Base-by-base conservation (phyloP, 176 grass and related monocot species). In the Musa itinerans region DNA sequence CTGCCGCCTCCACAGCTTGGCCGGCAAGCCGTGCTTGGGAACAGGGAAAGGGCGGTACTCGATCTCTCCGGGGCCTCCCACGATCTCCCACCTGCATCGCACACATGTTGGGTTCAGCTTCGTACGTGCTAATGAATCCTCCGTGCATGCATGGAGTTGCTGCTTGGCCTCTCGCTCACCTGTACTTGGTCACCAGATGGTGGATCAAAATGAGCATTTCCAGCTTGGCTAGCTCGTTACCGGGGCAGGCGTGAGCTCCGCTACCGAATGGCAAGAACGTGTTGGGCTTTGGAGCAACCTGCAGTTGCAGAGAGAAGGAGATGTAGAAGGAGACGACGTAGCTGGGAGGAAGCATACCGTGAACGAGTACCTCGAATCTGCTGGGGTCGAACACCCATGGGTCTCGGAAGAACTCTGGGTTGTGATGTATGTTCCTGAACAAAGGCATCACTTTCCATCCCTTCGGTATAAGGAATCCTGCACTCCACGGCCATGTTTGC, bases 381-480 rank as follows among this genome's bases (percentile, higher is more conserved):
- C 90, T 93, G 85, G 93, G 90, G 78, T 97, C 83, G 81, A 97
- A 97, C 69, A 83, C 87, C 0, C 85, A 81, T 62, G 90, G 93
- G 85, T 97, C 88, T 63, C 62, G 76, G 85, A 97, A 97, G 75
- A 93, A 89, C 26, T 93, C 83, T 19, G 83, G 81, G 81, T 69
- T 90, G 80, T 93, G 88, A 76, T 93, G 93, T 77, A 91, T 90
- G 82, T 85, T 97, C 82, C 93, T 90, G 90, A 97, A 97, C 64
- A 97, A 80, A 69, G 93, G 93, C 93, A 97, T 97, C 82, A 97
- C 93, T 79, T 97, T 97, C 93, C 93, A 97, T 5, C 93, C 93
- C 83, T 91, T 97, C 16, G 93, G 90, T 80, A 97, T 97, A 77
- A 90, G 85, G 61, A 88, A 96, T 25, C 93, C 93, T 96, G 62